Evolutionary conservation across 805 yeast species (phyloP).

Genomic region (Myxozyma neotropica): DNA sequence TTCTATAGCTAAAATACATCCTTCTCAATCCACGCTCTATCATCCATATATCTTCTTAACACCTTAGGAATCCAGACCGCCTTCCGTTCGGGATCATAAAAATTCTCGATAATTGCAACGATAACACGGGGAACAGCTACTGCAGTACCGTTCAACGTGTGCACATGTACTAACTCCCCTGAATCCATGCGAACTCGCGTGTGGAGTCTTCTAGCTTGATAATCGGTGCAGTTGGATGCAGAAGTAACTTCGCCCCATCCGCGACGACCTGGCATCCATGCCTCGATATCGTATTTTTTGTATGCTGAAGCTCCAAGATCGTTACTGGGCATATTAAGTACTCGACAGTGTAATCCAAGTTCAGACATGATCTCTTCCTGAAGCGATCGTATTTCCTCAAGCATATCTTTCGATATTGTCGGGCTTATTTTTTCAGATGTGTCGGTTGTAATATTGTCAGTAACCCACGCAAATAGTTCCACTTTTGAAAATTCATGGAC

Average conservation of each 20-base stretch:
- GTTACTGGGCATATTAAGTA: constrained; percentile 83
- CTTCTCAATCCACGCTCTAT: constrained; percentile 46
- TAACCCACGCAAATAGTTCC: constrained; percentile 75
- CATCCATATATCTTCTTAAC: constrained; percentile 73
- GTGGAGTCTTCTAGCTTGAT: constrained; percentile 80
- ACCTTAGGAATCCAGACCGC: constrained; percentile 67
- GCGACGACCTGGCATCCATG: constrained; percentile 97
- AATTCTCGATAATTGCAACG: constrained; percentile 85
- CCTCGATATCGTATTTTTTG: constrained; percentile 91
- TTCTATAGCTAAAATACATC: constrained; percentile 1
- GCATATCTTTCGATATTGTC: constrained; percentile 48
- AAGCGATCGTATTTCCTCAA: constrained; percentile 61
- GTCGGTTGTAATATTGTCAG: constrained; percentile 19
- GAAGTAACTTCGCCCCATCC: constrained; percentile 92
- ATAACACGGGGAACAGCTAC: constrained; percentile 92
- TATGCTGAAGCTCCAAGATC: constrained; percentile 94
- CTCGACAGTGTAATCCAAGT: constrained; percentile 77
- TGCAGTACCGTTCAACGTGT: constrained; percentile 93
- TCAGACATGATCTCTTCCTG: constrained; percentile 66
- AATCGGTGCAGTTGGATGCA: constrained; percentile 89
- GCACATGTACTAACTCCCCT: constrained; percentile 53
- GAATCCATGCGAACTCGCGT: constrained; percentile 54
- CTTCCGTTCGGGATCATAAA: constrained; percentile 61
- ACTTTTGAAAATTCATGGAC: constrained; percentile 97
- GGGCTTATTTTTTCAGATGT: constrained; percentile 3